Evolutionary conservation across 1,139 yeast species (phyloP).

Genomic region (Yamadazyma triangularis): DNA sequence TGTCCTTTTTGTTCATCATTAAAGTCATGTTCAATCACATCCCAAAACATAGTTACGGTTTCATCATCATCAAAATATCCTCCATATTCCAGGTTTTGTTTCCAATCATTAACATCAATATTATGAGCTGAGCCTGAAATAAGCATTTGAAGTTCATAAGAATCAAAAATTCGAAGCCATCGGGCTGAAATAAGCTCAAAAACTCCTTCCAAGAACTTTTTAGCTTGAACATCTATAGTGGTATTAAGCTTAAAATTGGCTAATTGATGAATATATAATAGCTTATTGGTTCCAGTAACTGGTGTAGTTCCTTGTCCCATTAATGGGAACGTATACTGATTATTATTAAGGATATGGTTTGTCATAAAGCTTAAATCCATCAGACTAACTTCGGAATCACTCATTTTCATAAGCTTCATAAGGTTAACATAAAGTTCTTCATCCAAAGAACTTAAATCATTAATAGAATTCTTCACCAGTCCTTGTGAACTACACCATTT

Average conservation of each 20-base stretch:
- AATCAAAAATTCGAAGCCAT: conserved; percentile 84
- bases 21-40: conserved; percentile 61
- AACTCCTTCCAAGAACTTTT: conserved; percentile 67
- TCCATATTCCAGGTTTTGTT: conserved; percentile 57
- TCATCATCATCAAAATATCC: conserved; percentile 57
- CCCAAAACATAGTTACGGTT: conserved; percentile 69
- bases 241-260: conserved; percentile 77
- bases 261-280: conserved; percentile 72
- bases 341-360: conserved; percentile 39
- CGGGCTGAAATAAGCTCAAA: conserved; percentile 60
- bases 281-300: conserved; percentile 59
- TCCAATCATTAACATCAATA: conserved; percentile 68
- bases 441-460: conserved; percentile 75
- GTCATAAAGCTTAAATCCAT: conserved; percentile 67
- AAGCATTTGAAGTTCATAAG: conserved; percentile 75
- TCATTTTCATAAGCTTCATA: conserved; percentile 56
- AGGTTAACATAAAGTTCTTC: conserved; percentile 60
- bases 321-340: conserved; percentile 48
- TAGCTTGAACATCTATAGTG: conserved; percentile 54
- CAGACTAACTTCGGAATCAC: conserved; percentile 50
- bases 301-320: conserved; percentile 53
- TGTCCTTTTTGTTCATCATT: conserved; percentile 53
- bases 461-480: conserved; percentile 55
- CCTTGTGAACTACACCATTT: conserved; percentile 50
- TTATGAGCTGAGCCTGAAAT: conserved; percentile 77